A percentile compares a stretch with the other conserved stretches of the same genome.
Evolutionary conservation across 257 asterid genomes (phyloP).

Genomic region (Buddleja alternifolia): DNA sequence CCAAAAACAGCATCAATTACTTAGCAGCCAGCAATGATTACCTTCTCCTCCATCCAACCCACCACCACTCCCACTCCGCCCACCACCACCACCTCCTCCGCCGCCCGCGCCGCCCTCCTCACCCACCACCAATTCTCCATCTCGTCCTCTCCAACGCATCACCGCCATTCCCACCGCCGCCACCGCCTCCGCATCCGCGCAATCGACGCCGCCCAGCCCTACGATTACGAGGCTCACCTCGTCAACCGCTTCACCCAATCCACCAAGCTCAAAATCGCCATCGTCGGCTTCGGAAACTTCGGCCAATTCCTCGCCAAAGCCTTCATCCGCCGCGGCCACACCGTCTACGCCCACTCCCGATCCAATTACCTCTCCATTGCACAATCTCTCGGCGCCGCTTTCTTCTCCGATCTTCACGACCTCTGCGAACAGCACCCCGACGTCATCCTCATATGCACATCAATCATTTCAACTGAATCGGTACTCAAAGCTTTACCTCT

Average conservation of each 20-base stretch:
- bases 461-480: conserved; percentile 63
- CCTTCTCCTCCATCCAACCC: conserved; percentile 44
- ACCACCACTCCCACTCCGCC: conserved; percentile 33
- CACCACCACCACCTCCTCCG: conserved; percentile 20
- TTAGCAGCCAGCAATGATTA: conserved; percentile 38
- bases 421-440: conserved; percentile 91
- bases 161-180: conserved; percentile 11
- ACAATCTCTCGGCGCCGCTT: conserved; percentile 57
- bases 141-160: conserved; percentile 22
- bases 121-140: conserved; percentile 29
- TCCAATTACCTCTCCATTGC: conserved; percentile 56
- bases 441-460: conserved; percentile 69
- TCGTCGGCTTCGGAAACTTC: conserved; percentile 81
- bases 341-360: conserved; percentile 68
- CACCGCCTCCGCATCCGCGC: conserved; percentile 53
- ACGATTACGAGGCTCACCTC: conserved; percentile 62
- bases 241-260: conserved; percentile 50
- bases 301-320: conserved; percentile 86
- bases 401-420: conserved; percentile 73
- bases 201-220: conserved; percentile 73
- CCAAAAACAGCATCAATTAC: background rate
- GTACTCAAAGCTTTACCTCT: conserved; percentile 70
- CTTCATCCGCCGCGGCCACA: conserved; percentile 69
- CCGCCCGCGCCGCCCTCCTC: conserved; percentile 25
- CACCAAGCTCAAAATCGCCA: conserved; percentile 66